Conservation (phyloP, 768 basidiomycete species). For the Russula sp. region DNA sequence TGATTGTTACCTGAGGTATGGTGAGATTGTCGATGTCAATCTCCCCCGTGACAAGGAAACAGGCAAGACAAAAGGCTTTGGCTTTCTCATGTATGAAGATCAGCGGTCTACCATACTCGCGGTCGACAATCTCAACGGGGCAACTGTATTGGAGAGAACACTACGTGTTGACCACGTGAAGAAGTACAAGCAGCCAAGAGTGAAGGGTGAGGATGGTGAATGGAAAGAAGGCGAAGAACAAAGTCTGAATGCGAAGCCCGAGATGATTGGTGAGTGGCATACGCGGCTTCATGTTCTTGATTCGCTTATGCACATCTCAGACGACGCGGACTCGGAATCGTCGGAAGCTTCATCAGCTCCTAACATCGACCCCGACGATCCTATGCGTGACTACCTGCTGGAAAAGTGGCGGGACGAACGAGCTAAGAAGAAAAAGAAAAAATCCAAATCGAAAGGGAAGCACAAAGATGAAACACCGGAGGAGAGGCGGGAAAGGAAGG, state of each 20-base stretch:
- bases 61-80: slow-evolving; percentile 86
- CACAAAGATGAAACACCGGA: slow-evolving; percentile 73
- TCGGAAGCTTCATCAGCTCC: slow-evolving; percentile 50
- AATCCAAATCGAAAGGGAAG: slow-evolving; percentile 48
- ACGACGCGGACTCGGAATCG: slow-evolving; percentile 53
- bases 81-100: slow-evolving; percentile 98
- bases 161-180: slow-evolving; percentile 90
- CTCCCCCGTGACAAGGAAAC: slow-evolving; percentile 92
- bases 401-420: slow-evolving; percentile 68
- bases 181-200: slow-evolving; percentile 83
- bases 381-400: slow-evolving; percentile 91
- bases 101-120: slow-evolving; percentile 93
- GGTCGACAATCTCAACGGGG: slow-evolving; percentile 98
- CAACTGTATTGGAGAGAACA: slow-evolving; percentile 76
- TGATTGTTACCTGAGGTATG: slow-evolving; percentile 54
- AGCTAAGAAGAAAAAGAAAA: slow-evolving; percentile 49
- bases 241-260: slow-evolving; percentile 80
- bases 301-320: slow-evolving; percentile 29
- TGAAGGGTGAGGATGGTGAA: slow-evolving; percentile 76
- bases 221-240: slow-evolving; percentile 79
- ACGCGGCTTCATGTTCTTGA: background rate
- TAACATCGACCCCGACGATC: slow-evolving; percentile 90
- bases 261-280: slow-evolving; percentile 51
- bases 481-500: slow-evolving; percentile 69
- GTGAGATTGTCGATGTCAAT: slow-evolving; percentile 94